Evolutionary conservation across 129 eudicot species (phyloP), one percentile per base, ranked within the genome.

Genomic region (Lactuca sativa): DNA sequence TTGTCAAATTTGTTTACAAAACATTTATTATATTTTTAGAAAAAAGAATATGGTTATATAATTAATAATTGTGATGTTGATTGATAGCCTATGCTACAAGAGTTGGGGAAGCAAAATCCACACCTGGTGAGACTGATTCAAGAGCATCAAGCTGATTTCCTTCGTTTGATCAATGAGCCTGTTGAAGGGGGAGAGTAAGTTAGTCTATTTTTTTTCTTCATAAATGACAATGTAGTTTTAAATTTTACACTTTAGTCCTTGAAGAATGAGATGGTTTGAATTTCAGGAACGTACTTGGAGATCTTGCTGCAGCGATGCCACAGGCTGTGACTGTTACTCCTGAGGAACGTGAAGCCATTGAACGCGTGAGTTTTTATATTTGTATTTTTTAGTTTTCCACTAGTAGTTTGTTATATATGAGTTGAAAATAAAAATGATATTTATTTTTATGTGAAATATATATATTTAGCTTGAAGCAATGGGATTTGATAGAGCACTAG

Each of bases 61-160:
- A 4, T 36, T 36, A 36, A 4, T 4, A 3, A 31, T 72, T 69
- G 30, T 61, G 62, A 40, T 84, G 1, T 8, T 43, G 1, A 36
- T 69, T 62, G 34, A 54, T 83, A 92, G 96, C 96, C 98, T 70
- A 92, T 92, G 98, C 95, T 92, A 78, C 98, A 89, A 77, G 98
- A 89, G 78, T 69, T 92, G 33, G 98, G 96, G 56, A 92, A 86
- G 81, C 98, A 92, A 75, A 92, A 92, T 55, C 98, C 96, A 62
- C 85, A 92, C 6, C 36, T 92, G 65, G 81, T 86, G 80, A 82
- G 96, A 66, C 82, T 89, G 51, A 92, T 92, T 56, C 98, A 92
- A 74, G 95, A 92, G 74, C 96, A 89, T 72, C 96, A 92, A 74
- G 85, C 85, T 66, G 98, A 92, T 75, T 92, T 92, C 66, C 92